phyloP scores from a whole-genome alignment of 2,329 filamentous ascomycete species.

The Neocucurbitaria cava region DNA sequence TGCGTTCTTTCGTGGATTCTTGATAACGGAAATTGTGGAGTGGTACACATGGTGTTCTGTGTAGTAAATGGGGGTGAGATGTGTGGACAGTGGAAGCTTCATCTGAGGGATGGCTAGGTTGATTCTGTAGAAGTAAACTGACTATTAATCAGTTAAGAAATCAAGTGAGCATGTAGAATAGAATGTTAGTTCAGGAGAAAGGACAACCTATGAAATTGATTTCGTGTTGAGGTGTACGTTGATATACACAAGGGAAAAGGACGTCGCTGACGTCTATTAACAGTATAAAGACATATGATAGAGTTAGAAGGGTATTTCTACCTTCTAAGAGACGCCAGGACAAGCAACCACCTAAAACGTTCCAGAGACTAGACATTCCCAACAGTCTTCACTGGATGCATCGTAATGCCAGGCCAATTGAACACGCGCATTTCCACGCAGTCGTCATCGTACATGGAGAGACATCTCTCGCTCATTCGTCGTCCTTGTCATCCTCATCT shows the following conservation, averaged over 20 bases:
- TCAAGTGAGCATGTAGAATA: too few species aligned
- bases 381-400: neutral
- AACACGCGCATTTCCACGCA: neutral
- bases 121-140: too few species aligned
- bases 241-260: neutral
- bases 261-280: neutral
- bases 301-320: neutral
- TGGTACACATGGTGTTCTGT: too few species aligned
- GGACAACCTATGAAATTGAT: too few species aligned
- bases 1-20: too few species aligned
- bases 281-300: neutral
- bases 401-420: neutral
- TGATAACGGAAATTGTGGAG: too few species aligned
- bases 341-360: neutral
- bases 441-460: neutral
- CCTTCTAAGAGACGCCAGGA: neutral
- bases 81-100: too few species aligned
- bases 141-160: too few species aligned
- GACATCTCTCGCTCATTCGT: constrained; percentile 3
- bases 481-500: constrained; percentile 29
- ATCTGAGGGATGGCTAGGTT: too few species aligned
- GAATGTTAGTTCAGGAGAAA: too few species aligned
- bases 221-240: too few species aligned
- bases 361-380: neutral
- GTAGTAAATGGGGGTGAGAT: too few species aligned